Conservation (phyloP, 2,329 filamentous ascomycete species). For the Aspergillus hortae region DNA sequence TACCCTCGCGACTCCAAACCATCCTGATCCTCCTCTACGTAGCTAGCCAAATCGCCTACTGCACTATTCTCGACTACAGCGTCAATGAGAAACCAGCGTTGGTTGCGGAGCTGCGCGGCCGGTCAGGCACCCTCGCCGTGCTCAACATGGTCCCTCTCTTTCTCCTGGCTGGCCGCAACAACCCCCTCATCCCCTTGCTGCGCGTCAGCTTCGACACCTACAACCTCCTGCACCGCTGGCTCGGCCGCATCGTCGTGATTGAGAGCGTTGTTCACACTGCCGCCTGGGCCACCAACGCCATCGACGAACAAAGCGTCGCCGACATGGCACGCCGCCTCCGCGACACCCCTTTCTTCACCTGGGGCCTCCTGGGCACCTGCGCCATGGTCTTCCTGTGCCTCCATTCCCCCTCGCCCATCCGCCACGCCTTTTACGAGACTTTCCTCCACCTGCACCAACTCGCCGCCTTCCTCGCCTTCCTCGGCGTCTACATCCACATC, state of each 20-base stretch:
- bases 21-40: conserved; percentile 66
- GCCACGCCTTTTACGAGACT: conserved; percentile 47
- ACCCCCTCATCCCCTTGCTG: conserved; percentile 77
- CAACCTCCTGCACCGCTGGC: conserved; percentile 84
- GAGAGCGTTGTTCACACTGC: conserved; percentile 68
- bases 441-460: conserved; percentile 48
- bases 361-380: conserved; percentile 43
- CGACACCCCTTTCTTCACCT: conserved; percentile 40
- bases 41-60: conserved; percentile 73
- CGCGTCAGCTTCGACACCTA: conserved; percentile 94
- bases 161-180: conserved; percentile 87
- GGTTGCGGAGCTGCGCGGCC: conserved; percentile 77
- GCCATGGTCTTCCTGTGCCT: conserved; percentile 39
- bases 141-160: conserved; percentile 92
- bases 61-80: conserved; percentile 45
- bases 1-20: conserved; percentile 75
- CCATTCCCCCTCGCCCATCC: conserved; percentile 44
- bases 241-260: conserved; percentile 70
- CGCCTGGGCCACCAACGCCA: conserved; percentile 73
- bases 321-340: conserved; percentile 32
- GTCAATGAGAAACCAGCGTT: conserved; percentile 51
- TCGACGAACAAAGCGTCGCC: conserved; percentile 27
- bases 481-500: conserved; percentile 45
- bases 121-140: conserved; percentile 76
- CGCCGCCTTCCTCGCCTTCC: conserved; percentile 39